phyloP scores from a whole-genome alignment of 2,329 filamentous ascomycete species.

The Fusarium sp. region DNA sequence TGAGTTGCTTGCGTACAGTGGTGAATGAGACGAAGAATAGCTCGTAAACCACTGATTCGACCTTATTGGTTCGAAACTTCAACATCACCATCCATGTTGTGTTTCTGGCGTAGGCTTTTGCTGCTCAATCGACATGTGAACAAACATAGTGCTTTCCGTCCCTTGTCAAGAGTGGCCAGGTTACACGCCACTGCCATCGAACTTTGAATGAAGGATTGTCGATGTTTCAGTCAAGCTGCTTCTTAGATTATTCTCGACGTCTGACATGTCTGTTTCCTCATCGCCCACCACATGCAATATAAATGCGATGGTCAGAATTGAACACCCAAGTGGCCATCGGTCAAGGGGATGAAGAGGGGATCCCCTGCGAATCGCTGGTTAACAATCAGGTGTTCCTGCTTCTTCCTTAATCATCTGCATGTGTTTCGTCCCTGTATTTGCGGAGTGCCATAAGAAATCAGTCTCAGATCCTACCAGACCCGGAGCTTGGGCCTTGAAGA shows the following conservation, averaged over 20 bases:
- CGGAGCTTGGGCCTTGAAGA: conserved; percentile 14
- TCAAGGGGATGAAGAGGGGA: conserved; percentile 3
- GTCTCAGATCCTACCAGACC: conserved; percentile 30
- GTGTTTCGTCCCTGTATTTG: conserved; percentile 42
- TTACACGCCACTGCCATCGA: conserved; percentile 9
- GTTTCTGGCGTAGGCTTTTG: conserved; percentile 30
- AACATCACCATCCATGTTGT: conserved; percentile 12
- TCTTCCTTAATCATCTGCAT: conserved; percentile 38
- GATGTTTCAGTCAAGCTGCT: not conserved
- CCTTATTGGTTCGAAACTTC: conserved; percentile 9
- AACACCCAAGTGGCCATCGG: not conserved
- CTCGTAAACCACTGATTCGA: not conserved
- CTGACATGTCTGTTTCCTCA: conserved; percentile 22
- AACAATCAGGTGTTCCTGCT: conserved; percentile 30
- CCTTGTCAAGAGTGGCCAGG: conserved; percentile 21
- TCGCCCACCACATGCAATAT: not conserved
- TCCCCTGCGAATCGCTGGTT: not conserved
- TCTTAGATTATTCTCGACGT: conserved; percentile 17
- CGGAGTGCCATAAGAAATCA: conserved; percentile 10
- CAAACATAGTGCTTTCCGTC: conserved; percentile 17
- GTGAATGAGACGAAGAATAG: conserved; percentile 10
- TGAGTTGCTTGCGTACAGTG: not conserved
- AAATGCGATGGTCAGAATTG: not conserved
- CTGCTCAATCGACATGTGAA: conserved; percentile 20
- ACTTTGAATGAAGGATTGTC: not conserved